Evolutionary conservation across 2,329 filamentous ascomycete genomes (phyloP).

Genomic region (Cyphellophora europaea): DNA sequence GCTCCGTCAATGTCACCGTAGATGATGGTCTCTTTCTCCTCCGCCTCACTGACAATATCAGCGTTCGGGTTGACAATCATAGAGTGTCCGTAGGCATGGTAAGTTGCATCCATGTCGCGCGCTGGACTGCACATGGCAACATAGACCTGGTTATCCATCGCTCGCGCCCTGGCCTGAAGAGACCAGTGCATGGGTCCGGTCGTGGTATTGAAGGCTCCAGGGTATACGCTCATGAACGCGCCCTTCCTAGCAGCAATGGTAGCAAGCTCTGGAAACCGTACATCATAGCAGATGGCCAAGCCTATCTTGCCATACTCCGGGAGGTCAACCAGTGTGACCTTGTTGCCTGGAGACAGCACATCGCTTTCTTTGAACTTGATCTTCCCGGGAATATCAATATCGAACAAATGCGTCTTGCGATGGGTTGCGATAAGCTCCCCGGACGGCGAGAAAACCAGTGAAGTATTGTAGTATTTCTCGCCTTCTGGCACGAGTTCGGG

Average conservation of each 20-base stretch:
- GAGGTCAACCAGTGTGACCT: constrained; percentile 75
- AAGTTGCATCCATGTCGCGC: constrained; percentile 64
- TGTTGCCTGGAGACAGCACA: constrained; percentile 75
- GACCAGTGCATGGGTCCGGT: constrained; percentile 91
- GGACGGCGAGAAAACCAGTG: constrained; percentile 67
- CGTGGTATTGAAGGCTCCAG: constrained; percentile 93
- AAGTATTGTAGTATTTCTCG: constrained; percentile 84
- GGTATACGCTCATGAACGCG: constrained; percentile 83
- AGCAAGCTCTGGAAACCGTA: constrained; percentile 90
- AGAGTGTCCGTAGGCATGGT: constrained; percentile 89
- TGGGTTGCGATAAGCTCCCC: constrained; percentile 79
- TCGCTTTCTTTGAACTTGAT: constrained; percentile 88
- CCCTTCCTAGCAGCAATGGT: constrained; percentile 77
- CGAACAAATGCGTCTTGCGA: constrained; percentile 91
- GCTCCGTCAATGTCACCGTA: constrained; percentile 60
- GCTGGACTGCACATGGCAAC: constrained; percentile 89
- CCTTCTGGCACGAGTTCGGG: constrained; percentile 63
- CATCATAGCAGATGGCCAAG: constrained; percentile 93
- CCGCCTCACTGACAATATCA: constrained; percentile 67
- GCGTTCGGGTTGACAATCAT: constrained; percentile 84
- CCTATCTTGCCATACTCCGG: constrained; percentile 82
- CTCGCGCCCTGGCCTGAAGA: constrained; percentile 69
- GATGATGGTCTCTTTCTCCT: constrained; percentile 67
- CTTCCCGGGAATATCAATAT: constrained; percentile 93
- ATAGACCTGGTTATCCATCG: constrained; percentile 90